Conservation (phyloP, 2,329 filamentous ascomycete species). For the Venturiaceae sp. region DNA sequence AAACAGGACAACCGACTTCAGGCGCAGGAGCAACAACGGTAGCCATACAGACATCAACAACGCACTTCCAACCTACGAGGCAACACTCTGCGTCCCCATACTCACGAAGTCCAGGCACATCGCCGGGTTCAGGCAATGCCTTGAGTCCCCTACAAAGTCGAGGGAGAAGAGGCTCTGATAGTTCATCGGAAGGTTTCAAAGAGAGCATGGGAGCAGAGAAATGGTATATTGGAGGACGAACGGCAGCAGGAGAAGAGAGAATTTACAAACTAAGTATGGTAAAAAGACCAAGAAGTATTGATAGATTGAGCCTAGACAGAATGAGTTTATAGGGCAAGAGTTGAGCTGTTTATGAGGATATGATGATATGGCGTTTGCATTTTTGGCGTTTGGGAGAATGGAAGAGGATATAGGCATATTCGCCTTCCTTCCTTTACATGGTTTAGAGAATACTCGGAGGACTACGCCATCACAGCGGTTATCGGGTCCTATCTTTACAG, state of each 20-base stretch:
- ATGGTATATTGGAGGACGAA: slow-evolving; percentile 73
- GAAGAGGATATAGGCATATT: neutral
- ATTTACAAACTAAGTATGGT: slow-evolving; percentile 77
- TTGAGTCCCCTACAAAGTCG: slow-evolving; percentile 10
- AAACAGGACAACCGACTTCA: slow-evolving; percentile 12
- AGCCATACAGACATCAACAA: slow-evolving; percentile 24
- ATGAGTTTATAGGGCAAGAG: slow-evolving; percentile 49
- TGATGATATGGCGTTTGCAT: neutral
- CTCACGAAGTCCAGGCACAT: slow-evolving; percentile 20
- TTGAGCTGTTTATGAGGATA: neutral
- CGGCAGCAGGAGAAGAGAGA: slow-evolving; percentile 65
- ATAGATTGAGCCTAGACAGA: slow-evolving; percentile 64
- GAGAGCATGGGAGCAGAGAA: slow-evolving; percentile 65
- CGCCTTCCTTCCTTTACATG: neutral
- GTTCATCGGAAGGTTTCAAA: slow-evolving; percentile 64
- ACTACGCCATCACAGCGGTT: neutral
- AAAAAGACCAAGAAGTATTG: slow-evolving; percentile 60
- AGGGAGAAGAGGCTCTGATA: slow-evolving; percentile 59
- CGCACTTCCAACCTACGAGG: slow-evolving; percentile 29
- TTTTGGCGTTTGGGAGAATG: neutral
- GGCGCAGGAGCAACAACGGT: slow-evolving; percentile 25
- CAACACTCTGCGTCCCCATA: slow-evolving; percentile 19
- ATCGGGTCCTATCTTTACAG: no score
- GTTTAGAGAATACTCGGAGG: neutral
- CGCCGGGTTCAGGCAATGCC: slow-evolving; percentile 13